phyloP scores from a whole-genome alignment of 139 green algal species.

The Trebouxia sp. region DNA sequence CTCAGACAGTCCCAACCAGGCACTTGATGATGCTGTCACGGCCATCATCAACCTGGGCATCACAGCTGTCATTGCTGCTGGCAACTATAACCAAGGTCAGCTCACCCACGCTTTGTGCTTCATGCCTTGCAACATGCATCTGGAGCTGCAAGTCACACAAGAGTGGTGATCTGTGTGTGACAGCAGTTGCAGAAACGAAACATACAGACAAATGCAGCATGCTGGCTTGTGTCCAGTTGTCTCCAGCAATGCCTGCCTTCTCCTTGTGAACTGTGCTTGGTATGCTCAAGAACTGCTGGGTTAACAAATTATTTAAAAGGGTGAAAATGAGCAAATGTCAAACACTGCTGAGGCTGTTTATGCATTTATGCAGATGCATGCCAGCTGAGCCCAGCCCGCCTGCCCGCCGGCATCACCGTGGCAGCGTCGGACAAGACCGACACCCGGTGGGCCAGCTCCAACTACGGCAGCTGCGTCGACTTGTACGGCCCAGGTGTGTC shows the following conservation, averaged over 20 bases:
- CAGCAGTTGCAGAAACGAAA: too few relatives aligned
- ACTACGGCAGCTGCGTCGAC: conserved; percentile 69
- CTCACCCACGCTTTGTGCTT: neutral
- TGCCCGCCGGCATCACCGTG: conserved; percentile 39
- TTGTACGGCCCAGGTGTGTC: conserved; percentile 62
- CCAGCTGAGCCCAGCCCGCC: conserved; percentile 35
- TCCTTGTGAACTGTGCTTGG: too few relatives aligned
- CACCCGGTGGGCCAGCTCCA: conserved; percentile 47
- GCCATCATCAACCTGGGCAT: conserved; percentile 48
- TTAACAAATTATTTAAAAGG: too few relatives aligned
- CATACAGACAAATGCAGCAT: too few relatives aligned
- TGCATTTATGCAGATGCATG: conserved; percentile 37
- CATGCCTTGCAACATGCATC: neutral
- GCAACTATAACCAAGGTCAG: conserved; percentile 43
- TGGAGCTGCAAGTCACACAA: neutral
- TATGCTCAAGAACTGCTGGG: too few relatives aligned
- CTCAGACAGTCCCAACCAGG: conserved; percentile 21
- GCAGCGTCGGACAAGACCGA: conserved; percentile 41
- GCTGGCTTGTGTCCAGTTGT: neutral
- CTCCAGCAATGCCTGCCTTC: too few relatives aligned
- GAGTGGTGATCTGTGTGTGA: too few relatives aligned
- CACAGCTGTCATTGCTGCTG: conserved; percentile 60
- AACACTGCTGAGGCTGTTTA: too few relatives aligned
- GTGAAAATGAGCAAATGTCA: too few relatives aligned
- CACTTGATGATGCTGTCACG: conserved; percentile 59